Evolutionary conservation across 805 yeast genomes (phyloP).

Genomic region (Teunomyces pallodes): DNA sequence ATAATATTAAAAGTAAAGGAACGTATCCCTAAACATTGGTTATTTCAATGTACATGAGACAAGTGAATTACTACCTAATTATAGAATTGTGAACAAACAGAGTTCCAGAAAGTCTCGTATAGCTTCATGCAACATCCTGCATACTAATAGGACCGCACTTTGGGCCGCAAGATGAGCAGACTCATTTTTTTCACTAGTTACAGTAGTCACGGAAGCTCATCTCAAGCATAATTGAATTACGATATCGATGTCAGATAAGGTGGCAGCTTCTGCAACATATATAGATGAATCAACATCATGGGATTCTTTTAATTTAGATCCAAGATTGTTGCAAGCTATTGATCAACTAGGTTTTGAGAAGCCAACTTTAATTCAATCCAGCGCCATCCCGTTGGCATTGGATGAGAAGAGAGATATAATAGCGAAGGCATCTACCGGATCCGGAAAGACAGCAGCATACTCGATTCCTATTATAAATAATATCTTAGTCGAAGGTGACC

Average conservation of each 20-base stretch:
- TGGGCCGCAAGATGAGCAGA: constrained; percentile 1
- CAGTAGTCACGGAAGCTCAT: background rate
- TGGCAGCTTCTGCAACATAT: constrained; percentile 64
- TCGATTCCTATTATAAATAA: constrained; percentile 82
- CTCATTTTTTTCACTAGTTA: background rate
- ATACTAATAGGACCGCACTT: background rate
- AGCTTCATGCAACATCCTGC: background rate
- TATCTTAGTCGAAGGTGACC: constrained; percentile 46
- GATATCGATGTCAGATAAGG: constrained; percentile 10
- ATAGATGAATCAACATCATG: constrained; percentile 70
- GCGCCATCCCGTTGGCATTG: constrained; percentile 88
- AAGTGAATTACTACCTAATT: no score
- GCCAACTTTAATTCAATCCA: constrained; percentile 89
- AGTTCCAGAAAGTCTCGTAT: no score
- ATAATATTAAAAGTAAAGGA: no score
- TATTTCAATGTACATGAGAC: no score
- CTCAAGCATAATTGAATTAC: background rate
- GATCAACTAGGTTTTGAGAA: constrained; percentile 73
- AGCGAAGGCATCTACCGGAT: constrained; percentile 93
- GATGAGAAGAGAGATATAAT: constrained; percentile 88
- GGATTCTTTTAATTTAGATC: constrained; percentile 75
- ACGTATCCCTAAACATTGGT: no score
- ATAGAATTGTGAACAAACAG: no score
- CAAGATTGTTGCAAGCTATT: constrained; percentile 81
- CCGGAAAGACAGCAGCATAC: constrained; percentile 94